Conservation (phyloP, 495 filamentous ascomycete species). For the Aspergillus asperescens region DNA sequence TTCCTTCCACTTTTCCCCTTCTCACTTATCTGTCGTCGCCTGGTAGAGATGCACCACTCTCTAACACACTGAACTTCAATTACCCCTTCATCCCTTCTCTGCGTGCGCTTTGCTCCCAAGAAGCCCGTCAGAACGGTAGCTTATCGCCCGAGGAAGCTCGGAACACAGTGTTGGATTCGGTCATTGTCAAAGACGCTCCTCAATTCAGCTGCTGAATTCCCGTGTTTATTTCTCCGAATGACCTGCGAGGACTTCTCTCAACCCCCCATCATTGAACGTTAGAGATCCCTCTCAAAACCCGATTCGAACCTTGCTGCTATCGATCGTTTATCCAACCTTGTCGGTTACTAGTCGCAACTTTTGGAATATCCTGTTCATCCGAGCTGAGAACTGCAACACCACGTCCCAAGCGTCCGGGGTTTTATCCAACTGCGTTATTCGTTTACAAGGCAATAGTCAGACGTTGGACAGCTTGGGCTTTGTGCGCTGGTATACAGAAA, state of each 20-base stretch:
- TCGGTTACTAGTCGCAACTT: neutral
- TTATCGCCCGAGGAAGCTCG: neutral
- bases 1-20: neutral
- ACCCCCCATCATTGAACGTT: neutral
- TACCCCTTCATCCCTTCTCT: neutral
- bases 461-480: neutral
- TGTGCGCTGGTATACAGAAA: neutral
- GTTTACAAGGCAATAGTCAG: neutral
- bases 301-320: neutral
- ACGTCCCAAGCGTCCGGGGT: neutral
- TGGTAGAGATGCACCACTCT: constrained; percentile 6
- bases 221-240: neutral
- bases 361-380: neutral
- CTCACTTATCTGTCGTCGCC: neutral
- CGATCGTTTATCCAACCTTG: neutral
- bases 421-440: neutral
- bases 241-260: neutral
- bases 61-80: neutral
- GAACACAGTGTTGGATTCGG: neutral
- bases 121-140: neutral
- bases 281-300: neutral
- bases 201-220: neutral
- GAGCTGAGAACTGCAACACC: neutral
- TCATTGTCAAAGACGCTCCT: neutral
- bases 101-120: neutral